These are phyloP conservation scores for Penstemon davidsonii DNA, from an alignment of 257 asterid genomes.

Conservation along the genomic window DNA sequence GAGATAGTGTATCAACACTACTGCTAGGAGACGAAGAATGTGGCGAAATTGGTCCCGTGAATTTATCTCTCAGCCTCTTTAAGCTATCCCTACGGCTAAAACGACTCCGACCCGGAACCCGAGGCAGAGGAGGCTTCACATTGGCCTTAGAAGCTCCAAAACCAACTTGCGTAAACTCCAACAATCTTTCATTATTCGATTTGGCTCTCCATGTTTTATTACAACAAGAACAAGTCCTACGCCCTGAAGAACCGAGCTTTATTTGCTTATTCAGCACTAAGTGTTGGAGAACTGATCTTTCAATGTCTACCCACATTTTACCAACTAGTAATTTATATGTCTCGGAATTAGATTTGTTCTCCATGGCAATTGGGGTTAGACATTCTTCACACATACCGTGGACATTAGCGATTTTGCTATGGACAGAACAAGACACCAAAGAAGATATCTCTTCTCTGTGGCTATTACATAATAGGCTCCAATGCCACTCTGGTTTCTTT, in stretches of 20 bases:
- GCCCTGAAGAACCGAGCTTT: conserved; percentile 38
- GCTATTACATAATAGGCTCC: conserved; percentile 48
- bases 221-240: conserved; percentile 70
- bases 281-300: conserved; percentile 41
- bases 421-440: conserved; percentile 55
- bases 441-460: conserved; percentile 79
- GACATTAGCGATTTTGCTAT: conserved; percentile 57
- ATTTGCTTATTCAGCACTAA: conserved; percentile 41
- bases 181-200: conserved; percentile 55
- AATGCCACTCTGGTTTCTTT: conserved; percentile 42
- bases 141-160: conserved; percentile 77
- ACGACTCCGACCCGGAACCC: conserved; percentile 62
- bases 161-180: conserved; percentile 46
- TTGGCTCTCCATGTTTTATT: conserved; percentile 49
- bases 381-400: conserved; percentile 75
- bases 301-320: conserved; percentile 51
- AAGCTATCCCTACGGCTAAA: conserved; percentile 71
- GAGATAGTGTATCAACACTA: conserved; percentile 42
- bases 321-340: conserved; percentile 49
- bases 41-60: conserved; percentile 40
- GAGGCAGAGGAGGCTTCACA: conserved; percentile 80
- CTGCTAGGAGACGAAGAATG: conserved; percentile 23
- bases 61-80: conserved; percentile 67
- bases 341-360: conserved; percentile 37
- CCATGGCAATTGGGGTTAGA: conserved; percentile 41